phyloP scores from a whole-genome alignment of 2,329 filamentous ascomycete species.

The Drechslera avenae region DNA sequence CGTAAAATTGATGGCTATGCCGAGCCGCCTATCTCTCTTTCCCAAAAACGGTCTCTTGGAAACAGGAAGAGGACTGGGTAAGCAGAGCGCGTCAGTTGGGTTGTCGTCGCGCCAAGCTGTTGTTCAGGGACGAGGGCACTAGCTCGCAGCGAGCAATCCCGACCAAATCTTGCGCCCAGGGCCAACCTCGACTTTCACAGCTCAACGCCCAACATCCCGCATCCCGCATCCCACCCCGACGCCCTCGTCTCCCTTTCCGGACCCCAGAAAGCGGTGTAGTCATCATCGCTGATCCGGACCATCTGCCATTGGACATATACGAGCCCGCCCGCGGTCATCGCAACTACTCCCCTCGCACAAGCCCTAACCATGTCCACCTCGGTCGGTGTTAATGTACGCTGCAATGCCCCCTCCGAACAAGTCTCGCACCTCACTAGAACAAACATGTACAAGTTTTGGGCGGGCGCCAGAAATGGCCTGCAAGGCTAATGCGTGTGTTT shows the following conservation, averaged over 20 bases:
- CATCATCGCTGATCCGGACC: slow-evolving; percentile 24
- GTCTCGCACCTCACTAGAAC: neutral
- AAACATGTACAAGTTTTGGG: too few relatives aligned
- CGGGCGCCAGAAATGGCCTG: too few relatives aligned
- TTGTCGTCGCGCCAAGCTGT: slow-evolving; percentile 35
- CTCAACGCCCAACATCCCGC: slow-evolving; percentile 26
- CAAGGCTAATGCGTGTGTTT: slow-evolving; percentile 32
- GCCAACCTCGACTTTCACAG: slow-evolving; percentile 37
- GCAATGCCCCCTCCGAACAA: neutral
- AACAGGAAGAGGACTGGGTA: neutral
- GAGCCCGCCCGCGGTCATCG: slow-evolving; percentile 22
- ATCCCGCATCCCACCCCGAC: slow-evolving; percentile 29
- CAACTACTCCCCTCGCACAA: slow-evolving; percentile 30
- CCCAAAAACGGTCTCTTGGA: neutral
- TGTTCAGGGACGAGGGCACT: slow-evolving; percentile 25
- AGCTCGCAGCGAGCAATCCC: slow-evolving; percentile 21
- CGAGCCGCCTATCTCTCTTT: neutral
- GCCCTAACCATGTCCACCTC: slow-evolving; percentile 51
- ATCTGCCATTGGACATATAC: slow-evolving; percentile 41
- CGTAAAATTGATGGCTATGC: too few relatives aligned
- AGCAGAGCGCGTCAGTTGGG: slow-evolving; percentile 10
- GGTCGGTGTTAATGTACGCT: slow-evolving; percentile 60
- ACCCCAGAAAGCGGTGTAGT: slow-evolving; percentile 18
- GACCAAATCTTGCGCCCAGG: slow-evolving; percentile 34
- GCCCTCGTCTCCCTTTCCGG: slow-evolving; percentile 25